phyloP scores from a whole-genome alignment of 2,329 filamentous ascomycete genomes.

The Passalora sequoiae region DNA sequence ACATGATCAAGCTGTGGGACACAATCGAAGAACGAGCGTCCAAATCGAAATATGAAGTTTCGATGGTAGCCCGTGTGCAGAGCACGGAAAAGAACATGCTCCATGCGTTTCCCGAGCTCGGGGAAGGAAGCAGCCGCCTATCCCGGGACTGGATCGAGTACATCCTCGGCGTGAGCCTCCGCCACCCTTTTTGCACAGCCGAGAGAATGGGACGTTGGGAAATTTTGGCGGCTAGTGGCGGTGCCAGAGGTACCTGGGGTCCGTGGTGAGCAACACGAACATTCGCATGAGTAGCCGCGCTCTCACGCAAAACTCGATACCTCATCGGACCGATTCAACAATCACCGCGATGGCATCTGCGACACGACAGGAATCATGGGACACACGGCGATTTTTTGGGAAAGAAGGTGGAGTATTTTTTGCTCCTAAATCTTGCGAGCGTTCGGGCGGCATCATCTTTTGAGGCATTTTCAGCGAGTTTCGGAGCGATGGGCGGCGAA shows the following conservation, averaged over 20 bases:
- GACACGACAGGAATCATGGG: too few relatives aligned
- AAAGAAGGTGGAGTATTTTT: too few relatives aligned
- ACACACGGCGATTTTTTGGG: too few relatives aligned
- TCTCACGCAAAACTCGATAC: too few relatives aligned
- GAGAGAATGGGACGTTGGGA: conserved; percentile 28
- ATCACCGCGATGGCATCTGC: too few relatives aligned
- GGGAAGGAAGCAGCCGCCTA: conserved; percentile 19
- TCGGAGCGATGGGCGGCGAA: too few relatives aligned
- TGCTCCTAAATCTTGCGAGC: too few relatives aligned
- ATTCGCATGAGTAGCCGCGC: too few relatives aligned
- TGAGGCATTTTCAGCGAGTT: too few relatives aligned
- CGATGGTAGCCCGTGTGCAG: conserved; percentile 15
- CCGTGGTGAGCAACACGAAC: conserved; percentile 31
- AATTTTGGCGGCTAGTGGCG: conserved; percentile 22
- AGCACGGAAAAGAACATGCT: conserved; percentile 22
- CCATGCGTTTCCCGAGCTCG: conserved; percentile 23
- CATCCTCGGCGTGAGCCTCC: conserved; percentile 22
- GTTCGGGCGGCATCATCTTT: background rate
- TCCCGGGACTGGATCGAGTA: conserved; percentile 27
- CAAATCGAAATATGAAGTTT: conserved; percentile 14
- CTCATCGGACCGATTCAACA: background rate
- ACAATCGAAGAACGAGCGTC: conserved; percentile 17
- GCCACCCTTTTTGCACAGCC: conserved; percentile 24
- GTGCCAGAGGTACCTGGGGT: conserved; percentile 26
- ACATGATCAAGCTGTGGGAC: conserved; percentile 27